Conservation (phyloP, 768 basidiomycete species). For the Rhizopogon sp. region DNA sequence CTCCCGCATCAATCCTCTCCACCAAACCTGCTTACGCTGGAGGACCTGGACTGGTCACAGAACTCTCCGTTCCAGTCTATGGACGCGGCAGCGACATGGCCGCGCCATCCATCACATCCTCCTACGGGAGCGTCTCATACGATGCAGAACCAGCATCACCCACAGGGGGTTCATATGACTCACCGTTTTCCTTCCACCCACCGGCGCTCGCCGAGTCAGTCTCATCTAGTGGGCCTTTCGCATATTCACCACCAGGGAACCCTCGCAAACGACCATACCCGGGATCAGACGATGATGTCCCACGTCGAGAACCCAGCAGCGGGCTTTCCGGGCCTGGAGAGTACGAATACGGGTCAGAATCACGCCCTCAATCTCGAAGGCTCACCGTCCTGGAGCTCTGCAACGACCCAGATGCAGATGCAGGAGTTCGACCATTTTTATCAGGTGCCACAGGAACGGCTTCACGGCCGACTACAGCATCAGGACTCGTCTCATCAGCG, state of each 20-base stretch:
- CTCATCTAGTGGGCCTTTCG: constrained; percentile 25
- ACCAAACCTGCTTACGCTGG: constrained; percentile 40
- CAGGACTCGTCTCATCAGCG: constrained; percentile 42
- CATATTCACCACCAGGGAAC: constrained; percentile 33
- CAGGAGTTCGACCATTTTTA: constrained; percentile 44
- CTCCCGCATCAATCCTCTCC: constrained; percentile 54
- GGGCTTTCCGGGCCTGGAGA: constrained; percentile 28
- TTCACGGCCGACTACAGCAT: constrained; percentile 41
- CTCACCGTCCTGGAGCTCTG: constrained; percentile 87
- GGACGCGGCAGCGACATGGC: constrained; percentile 38
- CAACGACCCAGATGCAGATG: constrained; percentile 58
- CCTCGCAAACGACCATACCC: constrained; percentile 61
- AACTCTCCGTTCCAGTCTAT: constrained; percentile 35
- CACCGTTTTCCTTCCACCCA: constrained; percentile 78
- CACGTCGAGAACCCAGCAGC: constrained; percentile 32
- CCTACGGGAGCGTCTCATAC: constrained; percentile 15
- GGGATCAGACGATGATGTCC: constrained; percentile 39
- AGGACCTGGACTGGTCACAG: constrained; percentile 51
- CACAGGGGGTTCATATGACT: constrained; percentile 39
- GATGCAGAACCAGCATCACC: constrained; percentile 20
- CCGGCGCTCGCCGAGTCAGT: constrained; percentile 41
- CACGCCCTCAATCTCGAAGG: constrained; percentile 72
- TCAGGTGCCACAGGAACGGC: constrained; percentile 25
- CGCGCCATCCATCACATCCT: constrained; percentile 24
- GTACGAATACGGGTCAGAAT: constrained; percentile 70